phyloP scores from a whole-genome alignment of 2,329 filamentous ascomycete species.

The Colletotrichum viniferum region DNA sequence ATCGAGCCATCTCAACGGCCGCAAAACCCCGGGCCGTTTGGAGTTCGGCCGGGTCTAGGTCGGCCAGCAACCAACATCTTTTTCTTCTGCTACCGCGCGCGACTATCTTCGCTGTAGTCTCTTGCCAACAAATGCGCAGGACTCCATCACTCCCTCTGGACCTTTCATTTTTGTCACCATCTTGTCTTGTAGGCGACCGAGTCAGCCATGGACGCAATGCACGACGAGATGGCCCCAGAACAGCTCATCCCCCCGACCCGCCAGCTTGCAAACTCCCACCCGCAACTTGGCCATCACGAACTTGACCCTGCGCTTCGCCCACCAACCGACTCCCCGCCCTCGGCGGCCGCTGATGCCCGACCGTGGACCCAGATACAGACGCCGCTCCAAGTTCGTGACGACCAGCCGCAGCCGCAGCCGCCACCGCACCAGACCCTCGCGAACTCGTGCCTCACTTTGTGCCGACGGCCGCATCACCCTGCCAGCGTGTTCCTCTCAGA shows the following conservation, averaged over 20 bases:
- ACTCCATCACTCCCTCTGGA: background rate
- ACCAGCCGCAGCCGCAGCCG: background rate
- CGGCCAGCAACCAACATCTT: background rate
- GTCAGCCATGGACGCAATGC: constrained; percentile 15
- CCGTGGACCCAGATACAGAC: constrained; percentile 1
- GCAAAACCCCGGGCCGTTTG: background rate
- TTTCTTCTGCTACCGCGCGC: constrained; percentile 1
- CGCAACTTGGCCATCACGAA: background rate
- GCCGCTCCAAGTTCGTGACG: background rate
- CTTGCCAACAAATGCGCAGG: background rate
- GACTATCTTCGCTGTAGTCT: background rate
- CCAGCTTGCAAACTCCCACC: constrained; percentile 30
- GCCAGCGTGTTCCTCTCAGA: constrained; percentile 19
- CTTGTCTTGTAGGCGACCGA: constrained; percentile 10
- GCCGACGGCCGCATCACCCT: background rate
- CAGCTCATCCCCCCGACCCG: constrained; percentile 38
- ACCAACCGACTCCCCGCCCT: constrained; percentile 20
- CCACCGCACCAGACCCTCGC: background rate
- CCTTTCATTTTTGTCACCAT: background rate
- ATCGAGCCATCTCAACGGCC: background rate
- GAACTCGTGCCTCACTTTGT: constrained; percentile 1
- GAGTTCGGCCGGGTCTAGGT: background rate
- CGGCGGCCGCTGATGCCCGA: constrained; percentile 33
- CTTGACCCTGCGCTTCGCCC: constrained; percentile 23
- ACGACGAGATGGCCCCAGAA: constrained; percentile 28